Conservation (phyloP, 176 grass and related monocot species). For the Puya raimondii region DNA sequence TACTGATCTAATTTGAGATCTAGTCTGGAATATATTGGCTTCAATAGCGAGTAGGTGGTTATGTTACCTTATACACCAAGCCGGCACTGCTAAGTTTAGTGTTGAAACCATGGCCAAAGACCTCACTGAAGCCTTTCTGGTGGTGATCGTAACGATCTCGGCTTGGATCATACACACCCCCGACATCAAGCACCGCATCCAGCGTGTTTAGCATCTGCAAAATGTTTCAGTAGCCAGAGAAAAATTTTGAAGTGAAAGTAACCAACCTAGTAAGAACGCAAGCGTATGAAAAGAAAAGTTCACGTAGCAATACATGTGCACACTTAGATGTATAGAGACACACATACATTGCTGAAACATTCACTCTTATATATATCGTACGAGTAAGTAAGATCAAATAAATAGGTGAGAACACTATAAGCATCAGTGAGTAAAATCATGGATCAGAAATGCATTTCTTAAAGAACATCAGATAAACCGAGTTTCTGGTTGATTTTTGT, state of each 20-base stretch:
- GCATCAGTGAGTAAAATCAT: too few relatives aligned
- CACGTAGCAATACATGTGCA: not conserved
- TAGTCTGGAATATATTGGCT: not conserved
- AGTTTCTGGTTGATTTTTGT: too few relatives aligned
- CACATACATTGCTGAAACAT: too few relatives aligned
- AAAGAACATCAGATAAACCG: too few relatives aligned
- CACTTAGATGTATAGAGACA: not conserved
- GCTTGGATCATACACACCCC: conserved; percentile 86
- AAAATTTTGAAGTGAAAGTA: conserved; percentile 2
- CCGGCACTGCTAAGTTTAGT: conserved; percentile 99
- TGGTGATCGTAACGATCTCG: conserved; percentile 85
- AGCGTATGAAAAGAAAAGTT: not conserved
- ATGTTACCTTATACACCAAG: conserved; percentile 90
- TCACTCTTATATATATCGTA: too few relatives aligned
- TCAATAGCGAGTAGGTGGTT: not conserved
- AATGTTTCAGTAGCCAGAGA: conserved; percentile 6
- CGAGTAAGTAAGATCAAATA: too few relatives aligned
- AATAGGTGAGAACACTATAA: too few relatives aligned
- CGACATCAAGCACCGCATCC: conserved; percentile 92
- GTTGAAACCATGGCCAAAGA: conserved; percentile 89
- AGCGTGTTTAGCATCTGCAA: conserved; percentile 67
- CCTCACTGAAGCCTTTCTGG: conserved; percentile 82
- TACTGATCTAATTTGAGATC: too few relatives aligned
- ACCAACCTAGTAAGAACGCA: not conserved
- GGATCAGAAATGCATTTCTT: too few relatives aligned